Percentiles rank a stretch among this genome's conserved stretches.
These are phyloP conservation scores for Poa annua DNA, from an alignment of 176 grass and related monocot species.

Conservation along the genomic window DNA sequence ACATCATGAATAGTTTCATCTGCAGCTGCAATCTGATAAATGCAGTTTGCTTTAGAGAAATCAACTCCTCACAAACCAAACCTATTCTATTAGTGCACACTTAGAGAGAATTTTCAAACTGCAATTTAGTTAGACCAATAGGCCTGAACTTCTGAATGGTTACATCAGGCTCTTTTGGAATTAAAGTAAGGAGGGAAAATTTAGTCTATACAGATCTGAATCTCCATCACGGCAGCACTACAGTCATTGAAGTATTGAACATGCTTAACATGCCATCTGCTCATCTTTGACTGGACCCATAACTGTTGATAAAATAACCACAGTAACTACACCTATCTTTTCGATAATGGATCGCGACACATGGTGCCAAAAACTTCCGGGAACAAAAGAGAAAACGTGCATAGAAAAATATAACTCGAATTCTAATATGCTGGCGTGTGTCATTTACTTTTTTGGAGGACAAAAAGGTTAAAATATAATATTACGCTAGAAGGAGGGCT, in stretches of 20 bases:
- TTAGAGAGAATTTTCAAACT: neutral
- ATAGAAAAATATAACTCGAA: neutral
- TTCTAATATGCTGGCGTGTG: neutral
- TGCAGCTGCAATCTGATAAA: neutral
- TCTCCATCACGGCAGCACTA: neutral
- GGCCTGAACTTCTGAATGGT: neutral
- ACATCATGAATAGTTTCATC: neutral
- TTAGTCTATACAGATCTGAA: neutral
- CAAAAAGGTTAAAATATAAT: too few species aligned
- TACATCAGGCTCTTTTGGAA: neutral
- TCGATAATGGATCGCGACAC: neutral
- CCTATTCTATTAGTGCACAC: neutral
- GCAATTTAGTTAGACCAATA: neutral
- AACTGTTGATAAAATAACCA: neutral
- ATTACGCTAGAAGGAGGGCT: slow-evolving; percentile 27
- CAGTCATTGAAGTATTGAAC: neutral
- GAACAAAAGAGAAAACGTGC: neutral
- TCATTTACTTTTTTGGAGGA: neutral
- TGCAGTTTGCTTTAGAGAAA: neutral
- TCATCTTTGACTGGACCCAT: neutral
- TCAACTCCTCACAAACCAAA: neutral
- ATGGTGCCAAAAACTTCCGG: neutral
- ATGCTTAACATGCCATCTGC: neutral
- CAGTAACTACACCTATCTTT: neutral
- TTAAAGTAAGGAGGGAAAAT: too few species aligned